Percentiles rank a stretch among this genome's conserved stretches.
Evolutionary conservation across 257 asterid genomes (phyloP).

Genomic region (Nicotiana obtusifolia): DNA sequence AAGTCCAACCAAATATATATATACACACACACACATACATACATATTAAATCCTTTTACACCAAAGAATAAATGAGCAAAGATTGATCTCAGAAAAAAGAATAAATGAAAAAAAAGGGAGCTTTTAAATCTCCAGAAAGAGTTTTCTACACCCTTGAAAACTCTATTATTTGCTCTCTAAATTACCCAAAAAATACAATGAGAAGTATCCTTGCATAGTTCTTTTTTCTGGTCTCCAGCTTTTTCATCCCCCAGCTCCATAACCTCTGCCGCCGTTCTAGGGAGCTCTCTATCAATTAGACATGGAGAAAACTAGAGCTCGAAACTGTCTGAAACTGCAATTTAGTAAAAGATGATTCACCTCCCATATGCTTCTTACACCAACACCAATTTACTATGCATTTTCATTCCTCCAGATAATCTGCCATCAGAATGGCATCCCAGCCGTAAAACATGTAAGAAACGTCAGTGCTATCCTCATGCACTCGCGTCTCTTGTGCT

Average conservation of each 20-base stretch:
- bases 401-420: neutral
- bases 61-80: neutral
- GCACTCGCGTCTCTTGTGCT: neutral
- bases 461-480: neutral
- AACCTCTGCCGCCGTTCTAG: neutral
- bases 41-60: neutral
- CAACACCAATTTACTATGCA: neutral
- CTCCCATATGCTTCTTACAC: neutral
- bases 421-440: neutral
- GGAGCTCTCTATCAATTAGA: neutral
- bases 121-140: neutral
- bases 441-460: neutral
- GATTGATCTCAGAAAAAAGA: neutral
- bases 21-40: neutral
- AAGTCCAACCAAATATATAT: neutral
- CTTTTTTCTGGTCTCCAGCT: neutral
- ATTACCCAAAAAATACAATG: neutral
- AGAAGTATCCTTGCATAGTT: neutral
- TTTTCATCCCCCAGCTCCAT: neutral
- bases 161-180: neutral
- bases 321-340: neutral
- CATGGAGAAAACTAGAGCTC: slow-evolving; percentile 1
- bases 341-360: neutral
- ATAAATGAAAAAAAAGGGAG: neutral
- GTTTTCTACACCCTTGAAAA: neutral